Conservation (phyloP, 495 filamentous ascomycete genomes). For the Penicillium riverlandense region DNA sequence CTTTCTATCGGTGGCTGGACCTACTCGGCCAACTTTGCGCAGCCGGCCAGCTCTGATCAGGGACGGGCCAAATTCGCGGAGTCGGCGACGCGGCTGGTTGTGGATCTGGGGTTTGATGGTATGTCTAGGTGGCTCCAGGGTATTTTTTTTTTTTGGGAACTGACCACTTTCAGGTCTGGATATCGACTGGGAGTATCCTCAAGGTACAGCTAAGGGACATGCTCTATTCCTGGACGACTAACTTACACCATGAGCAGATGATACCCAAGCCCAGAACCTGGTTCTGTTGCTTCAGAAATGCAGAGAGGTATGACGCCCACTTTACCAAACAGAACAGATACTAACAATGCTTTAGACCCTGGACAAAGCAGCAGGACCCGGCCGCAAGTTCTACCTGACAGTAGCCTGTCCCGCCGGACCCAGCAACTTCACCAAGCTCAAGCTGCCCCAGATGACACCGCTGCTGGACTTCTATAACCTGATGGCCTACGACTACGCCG, state of each 20-base stretch:
- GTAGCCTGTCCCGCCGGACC: constrained; percentile 60
- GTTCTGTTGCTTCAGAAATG: constrained; percentile 63
- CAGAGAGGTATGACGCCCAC: constrained; percentile 35
- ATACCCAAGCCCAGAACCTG: constrained; percentile 57
- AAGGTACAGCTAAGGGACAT: constrained; percentile 15
- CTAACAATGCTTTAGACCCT: constrained; percentile 35
- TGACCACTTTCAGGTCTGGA: constrained; percentile 39
- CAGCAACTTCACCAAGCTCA: constrained; percentile 60
- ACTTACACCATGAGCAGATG: constrained; percentile 25
- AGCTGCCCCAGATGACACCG: constrained; percentile 60
- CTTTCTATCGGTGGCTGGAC: constrained; percentile 97
- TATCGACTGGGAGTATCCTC: constrained; percentile 58
- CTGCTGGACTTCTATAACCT: constrained; percentile 73
- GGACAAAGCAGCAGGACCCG: constrained; percentile 50
- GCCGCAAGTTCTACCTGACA: constrained; percentile 64
- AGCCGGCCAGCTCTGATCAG: constrained; percentile 50
- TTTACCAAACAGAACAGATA: background rate
- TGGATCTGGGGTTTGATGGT: constrained; percentile 60
- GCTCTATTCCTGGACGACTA: background rate
- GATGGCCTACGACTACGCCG: constrained; percentile 83
- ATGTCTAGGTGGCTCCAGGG: background rate
- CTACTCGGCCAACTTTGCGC: constrained; percentile 79
- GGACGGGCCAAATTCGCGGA: constrained; percentile 70
- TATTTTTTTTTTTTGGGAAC: background rate
- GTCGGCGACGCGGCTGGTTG: constrained; percentile 58